These are phyloP conservation scores for Globisporangium paroecandrum DNA, from an alignment of 352 stramenopile species.

Conservation along the genomic window DNA sequence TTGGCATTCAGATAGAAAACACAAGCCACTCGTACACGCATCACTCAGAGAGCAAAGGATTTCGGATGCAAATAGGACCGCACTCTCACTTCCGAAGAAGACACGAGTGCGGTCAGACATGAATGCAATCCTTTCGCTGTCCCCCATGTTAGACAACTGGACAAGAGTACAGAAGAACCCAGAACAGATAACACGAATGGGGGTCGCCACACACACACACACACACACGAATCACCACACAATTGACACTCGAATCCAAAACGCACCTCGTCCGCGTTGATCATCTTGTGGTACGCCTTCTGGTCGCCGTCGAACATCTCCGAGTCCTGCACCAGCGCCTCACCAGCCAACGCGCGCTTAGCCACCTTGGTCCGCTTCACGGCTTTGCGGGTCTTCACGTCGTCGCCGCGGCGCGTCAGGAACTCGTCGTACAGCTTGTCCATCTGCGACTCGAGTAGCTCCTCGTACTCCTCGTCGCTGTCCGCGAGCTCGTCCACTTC, in stretches of 20 bases:
- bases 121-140: conserved; percentile 67
- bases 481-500: conserved; percentile 46
- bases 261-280: conserved; percentile 85
- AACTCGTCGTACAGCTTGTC: conserved; percentile 85
- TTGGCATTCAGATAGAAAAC: background rate
- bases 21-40: conserved; percentile 5
- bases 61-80: conserved; percentile 82
- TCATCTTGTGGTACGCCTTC: conserved; percentile 83
- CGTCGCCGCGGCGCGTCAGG: conserved; percentile 67
- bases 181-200: conserved; percentile 92
- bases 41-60: conserved; percentile 19
- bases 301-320: conserved; percentile 83
- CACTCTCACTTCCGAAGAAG: conserved; percentile 26
- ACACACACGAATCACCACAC: conserved; percentile 18
- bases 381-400: conserved; percentile 79
- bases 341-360: conserved; percentile 76
- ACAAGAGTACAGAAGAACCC: conserved; percentile 84
- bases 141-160: conserved; percentile 91
- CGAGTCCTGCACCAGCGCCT: conserved; percentile 73
- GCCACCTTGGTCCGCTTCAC: conserved; percentile 85
- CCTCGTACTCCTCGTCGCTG: conserved; percentile 76
- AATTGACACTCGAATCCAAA: conserved; percentile 7
- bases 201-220: conserved; percentile 25
- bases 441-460: conserved; percentile 79
- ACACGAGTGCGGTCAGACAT: conserved; percentile 74